Evolutionary conservation across 2,329 filamentous ascomycete genomes (phyloP), one percentile per base, ranked within the genome.

Genomic region (Xylariales sp.): DNA sequence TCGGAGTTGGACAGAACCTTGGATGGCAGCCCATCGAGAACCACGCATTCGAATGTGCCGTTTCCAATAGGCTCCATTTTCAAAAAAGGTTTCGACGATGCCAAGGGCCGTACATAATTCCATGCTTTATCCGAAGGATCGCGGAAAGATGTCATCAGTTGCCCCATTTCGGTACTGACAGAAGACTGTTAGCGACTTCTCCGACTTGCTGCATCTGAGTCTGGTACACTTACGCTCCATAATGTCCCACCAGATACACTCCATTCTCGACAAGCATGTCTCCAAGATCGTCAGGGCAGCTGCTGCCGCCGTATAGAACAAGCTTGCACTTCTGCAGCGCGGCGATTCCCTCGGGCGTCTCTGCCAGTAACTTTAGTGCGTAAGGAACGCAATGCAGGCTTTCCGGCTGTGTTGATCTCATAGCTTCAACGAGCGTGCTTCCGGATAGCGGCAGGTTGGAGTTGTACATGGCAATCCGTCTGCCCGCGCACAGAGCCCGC

Each of bases 401-500:
- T 31, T 67, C 59, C 3, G 65, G 63, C 17, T 50, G 50, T 2
- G 61, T 52, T 8, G 55, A 54, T 34, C 61, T 51, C 11, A 67
- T 46, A 8, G 59, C 63, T 6, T 53, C 45, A 5, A 61, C 50
- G 4, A 66, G 50, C 7, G 56, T 53, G 6, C 56, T 50, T 6
- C 57, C 57, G 0, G 64, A 67, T 15, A 68, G 40, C 1, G 65
- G 65, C 3, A 68, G 42, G 5, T 54, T 45, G 1, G 60, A 55
- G 32, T 66, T 66, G 51, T 60, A 68, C 49, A 70, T 53, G 38
- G 59, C 60, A 1, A 65, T 60, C 0, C 56, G 61, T 28, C 60
- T 62, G 12, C 61, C 52, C 57, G 63, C 61, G 49, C 61, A 70
- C 54, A 70, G 66, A 13, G 65, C 63, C 37, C 63, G 62, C 19